Base-by-base conservation (phyloP, 2,329 filamentous ascomycete species). In the Thelonectria rubi region DNA sequence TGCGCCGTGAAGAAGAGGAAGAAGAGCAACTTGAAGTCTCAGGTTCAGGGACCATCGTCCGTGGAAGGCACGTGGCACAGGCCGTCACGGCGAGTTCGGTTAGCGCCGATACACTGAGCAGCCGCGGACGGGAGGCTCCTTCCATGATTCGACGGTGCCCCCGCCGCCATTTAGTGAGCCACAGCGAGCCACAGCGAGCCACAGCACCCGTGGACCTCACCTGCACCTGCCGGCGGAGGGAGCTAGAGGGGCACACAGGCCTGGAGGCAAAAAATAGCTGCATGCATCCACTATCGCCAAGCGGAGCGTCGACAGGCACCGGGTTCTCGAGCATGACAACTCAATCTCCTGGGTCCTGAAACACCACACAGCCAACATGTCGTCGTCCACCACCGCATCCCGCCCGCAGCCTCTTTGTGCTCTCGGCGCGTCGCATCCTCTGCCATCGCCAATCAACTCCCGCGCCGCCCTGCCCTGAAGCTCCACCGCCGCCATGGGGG, bases 391-490 rank as follows among this genome's bases (percentile, higher is more conserved):
- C 55, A 60, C 58, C 43, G 56, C 53, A 63, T 55, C 45, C 45
- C 57, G 57, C 46, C 61, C 54, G 51, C 56, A 55, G 61, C 46
- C 60, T 62, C 54, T 65, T 9, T 62, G 64, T 65, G 55, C 57
- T 50, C 60, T 67, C 64, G 67, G 69, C 65, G 66, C 69, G 67
- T 71, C 68, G 60, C 65, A 69, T 69, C 61, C 65, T 64, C 51
- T 64, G 61, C 52, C 49, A 51, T 60, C 62, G 48, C 69, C 69
- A 72, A 72, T 72, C 69, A 65, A 56, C 50, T 60, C 54, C 15
- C 49, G 9, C 18, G 18, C 40, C 14, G 39, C 56, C 51, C 46
- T 49, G 62, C 54, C 55, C 53, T 65, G 60, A 63, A 55, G 32
- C 48, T 64, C 69, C 68, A 70, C 67, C 24, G 58, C 52, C 65